A percentile compares a stretch with the other conserved stretches of the same genome.
Conservation (phyloP, 768 basidiomycete genomes). For the Tephrocybe sp. region DNA sequence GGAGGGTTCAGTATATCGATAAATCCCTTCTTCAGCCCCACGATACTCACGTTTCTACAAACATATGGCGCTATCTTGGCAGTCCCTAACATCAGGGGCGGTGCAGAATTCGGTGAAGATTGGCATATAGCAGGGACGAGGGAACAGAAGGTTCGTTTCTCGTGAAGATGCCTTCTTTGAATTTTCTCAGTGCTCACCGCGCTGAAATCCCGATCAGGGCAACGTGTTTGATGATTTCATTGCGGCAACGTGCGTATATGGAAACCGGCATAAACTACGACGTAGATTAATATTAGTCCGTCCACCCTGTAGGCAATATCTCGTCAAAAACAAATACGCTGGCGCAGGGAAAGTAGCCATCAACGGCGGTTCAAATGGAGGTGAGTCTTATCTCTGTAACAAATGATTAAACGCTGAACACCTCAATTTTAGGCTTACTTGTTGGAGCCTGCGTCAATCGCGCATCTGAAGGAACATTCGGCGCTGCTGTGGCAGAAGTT, state of each 20-base stretch:
- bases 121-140: slow-evolving; percentile 76
- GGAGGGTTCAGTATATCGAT: slow-evolving; percentile 81
- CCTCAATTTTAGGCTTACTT: slow-evolving; percentile 53
- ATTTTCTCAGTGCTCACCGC: slow-evolving; percentile 5
- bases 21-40: slow-evolving; percentile 69
- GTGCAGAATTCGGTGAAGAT: slow-evolving; percentile 80
- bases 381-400: slow-evolving; percentile 33
- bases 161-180: background rate
- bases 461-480: slow-evolving; percentile 72
- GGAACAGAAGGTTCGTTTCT: slow-evolving; percentile 61
- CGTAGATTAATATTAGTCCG: slow-evolving; percentile 1
- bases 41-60: slow-evolving; percentile 73
- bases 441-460: slow-evolving; percentile 86
- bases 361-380: slow-evolving; percentile 83
- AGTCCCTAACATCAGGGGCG: slow-evolving; percentile 60
- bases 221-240: slow-evolving; percentile 86
- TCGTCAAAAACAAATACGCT: slow-evolving; percentile 72
- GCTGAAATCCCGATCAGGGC: slow-evolving; percentile 34
- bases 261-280: background rate
- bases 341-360: slow-evolving; percentile 72
- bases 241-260: slow-evolving; percentile 62
- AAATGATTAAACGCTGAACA: background rate
- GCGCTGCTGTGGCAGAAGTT: slow-evolving; percentile 80
- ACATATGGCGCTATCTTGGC: slow-evolving; percentile 70
- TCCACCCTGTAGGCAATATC: slow-evolving; percentile 51